phyloP scores from a whole-genome alignment of 257 asterid genomes.

The Plantago elongata region DNA sequence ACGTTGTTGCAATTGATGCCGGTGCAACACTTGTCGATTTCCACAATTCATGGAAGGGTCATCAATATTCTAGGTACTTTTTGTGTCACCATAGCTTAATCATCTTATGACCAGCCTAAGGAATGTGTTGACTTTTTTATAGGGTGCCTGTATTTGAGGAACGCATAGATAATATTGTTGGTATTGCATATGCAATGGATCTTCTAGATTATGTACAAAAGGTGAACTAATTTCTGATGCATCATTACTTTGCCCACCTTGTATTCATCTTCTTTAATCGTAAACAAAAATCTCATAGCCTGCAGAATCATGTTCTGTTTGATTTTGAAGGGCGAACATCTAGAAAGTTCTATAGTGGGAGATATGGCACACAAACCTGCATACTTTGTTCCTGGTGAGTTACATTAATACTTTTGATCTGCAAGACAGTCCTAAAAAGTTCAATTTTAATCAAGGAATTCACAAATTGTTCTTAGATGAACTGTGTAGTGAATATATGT shows the following conservation, averaged over 20 bases:
- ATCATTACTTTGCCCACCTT: constrained; percentile 12
- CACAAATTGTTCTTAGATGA: too few species aligned
- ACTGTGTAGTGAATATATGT: too few species aligned
- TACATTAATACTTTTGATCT: constrained; percentile 13
- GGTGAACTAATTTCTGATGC: constrained; percentile 42
- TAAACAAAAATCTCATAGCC: constrained; percentile 41
- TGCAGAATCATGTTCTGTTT: constrained; percentile 53
- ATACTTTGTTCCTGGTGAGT: constrained; percentile 94
- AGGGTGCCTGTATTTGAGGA: constrained; percentile 99
- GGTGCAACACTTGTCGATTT: constrained; percentile 89
- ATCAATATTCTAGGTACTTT: constrained; percentile 85
- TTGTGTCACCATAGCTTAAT: constrained; percentile 18
- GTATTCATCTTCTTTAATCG: constrained; percentile 28
- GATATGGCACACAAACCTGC: constrained; percentile 98
- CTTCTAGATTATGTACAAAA: constrained; percentile 89
- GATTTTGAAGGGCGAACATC: constrained; percentile 91
- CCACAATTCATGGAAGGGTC: constrained; percentile 91
- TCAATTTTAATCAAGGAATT: not conserved
- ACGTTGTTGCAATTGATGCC: constrained; percentile 91
- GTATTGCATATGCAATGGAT: constrained; percentile 99
- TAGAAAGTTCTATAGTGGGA: constrained; percentile 81
- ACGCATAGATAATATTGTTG: constrained; percentile 94
- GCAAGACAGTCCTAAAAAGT: not conserved
- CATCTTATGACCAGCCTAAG: constrained; percentile 21
- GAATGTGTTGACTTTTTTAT: constrained; percentile 22